These are phyloP conservation scores for Pulicaria dysenterica DNA, from an alignment of 129 eudicot species.

Conservation along the genomic window DNA sequence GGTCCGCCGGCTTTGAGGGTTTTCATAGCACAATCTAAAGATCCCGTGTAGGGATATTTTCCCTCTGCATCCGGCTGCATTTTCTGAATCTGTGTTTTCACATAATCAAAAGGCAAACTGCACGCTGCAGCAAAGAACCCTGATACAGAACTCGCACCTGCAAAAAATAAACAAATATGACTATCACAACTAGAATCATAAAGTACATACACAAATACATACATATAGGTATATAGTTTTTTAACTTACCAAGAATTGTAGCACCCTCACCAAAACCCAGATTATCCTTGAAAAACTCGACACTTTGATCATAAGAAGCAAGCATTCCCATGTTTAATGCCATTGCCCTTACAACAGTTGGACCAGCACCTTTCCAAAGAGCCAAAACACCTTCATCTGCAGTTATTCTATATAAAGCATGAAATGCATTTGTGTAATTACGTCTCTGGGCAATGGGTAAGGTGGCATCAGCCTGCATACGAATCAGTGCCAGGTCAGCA, in stretches of 20 bases:
- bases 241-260: slow-evolving; percentile 67
- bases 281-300: slow-evolving; percentile 72
- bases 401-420: slow-evolving; percentile 73
- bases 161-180: background rate
- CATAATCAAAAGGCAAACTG: slow-evolving; percentile 93
- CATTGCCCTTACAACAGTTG: slow-evolving; percentile 96
- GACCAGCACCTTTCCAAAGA: slow-evolving; percentile 93
- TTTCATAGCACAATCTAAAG: slow-evolving; percentile 84
- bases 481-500: slow-evolving; percentile 87
- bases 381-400: slow-evolving; percentile 85
- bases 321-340: slow-evolving; percentile 95
- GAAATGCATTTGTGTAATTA: slow-evolving; percentile 84
- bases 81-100: slow-evolving; percentile 87
- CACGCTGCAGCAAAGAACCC: slow-evolving; percentile 95
- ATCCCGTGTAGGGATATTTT: slow-evolving; percentile 76
- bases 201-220: background rate
- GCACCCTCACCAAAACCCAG: slow-evolving; percentile 73
- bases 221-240: background rate
- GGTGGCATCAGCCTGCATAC: slow-evolving; percentile 97
- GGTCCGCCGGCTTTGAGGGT: slow-evolving; percentile 88
- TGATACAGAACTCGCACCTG: slow-evolving; percentile 88
- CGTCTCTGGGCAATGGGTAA: slow-evolving; percentile 83
- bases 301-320: slow-evolving; percentile 93
- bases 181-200: background rate
- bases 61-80: slow-evolving; percentile 95